Conservation (phyloP, 768 basidiomycete genomes). For the Infundibulicybe gibba region DNA sequence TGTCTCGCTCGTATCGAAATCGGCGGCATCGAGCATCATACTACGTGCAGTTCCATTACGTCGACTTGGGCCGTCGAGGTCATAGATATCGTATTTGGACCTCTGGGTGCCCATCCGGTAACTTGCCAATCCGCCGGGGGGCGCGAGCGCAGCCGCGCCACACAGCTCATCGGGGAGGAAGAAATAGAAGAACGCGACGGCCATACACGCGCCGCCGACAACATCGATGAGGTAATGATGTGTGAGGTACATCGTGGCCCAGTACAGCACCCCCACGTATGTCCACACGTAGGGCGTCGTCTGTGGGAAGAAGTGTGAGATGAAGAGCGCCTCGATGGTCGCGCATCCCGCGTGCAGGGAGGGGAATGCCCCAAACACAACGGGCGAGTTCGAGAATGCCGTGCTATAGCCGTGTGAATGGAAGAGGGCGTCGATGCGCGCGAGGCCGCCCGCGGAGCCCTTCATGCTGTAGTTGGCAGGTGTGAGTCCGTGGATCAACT, state of each 20-base stretch:
- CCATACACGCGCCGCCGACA: slow-evolving; percentile 88
- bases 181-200: slow-evolving; percentile 83
- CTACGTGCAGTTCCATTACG: slow-evolving; percentile 16
- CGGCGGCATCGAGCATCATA: slow-evolving; percentile 39
- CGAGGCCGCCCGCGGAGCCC: slow-evolving; percentile 91
- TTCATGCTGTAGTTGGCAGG: slow-evolving; percentile 91
- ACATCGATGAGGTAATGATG: slow-evolving; percentile 99
- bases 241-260: slow-evolving; percentile 98
- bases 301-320: slow-evolving; percentile 92
- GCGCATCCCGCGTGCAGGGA: slow-evolving; percentile 88
- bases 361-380: slow-evolving; percentile 97
- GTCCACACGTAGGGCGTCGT: slow-evolving; percentile 67
- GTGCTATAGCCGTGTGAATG: slow-evolving; percentile 71
- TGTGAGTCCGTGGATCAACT: slow-evolving; percentile 92
- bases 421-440: slow-evolving; percentile 88
- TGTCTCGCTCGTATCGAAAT: slow-evolving; percentile 52
- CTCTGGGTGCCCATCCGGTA: slow-evolving; percentile 22
- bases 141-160: slow-evolving; percentile 44
- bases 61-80: slow-evolving; percentile 58
- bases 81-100: slow-evolving; percentile 76
- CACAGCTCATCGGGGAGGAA: slow-evolving; percentile 82
- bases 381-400: slow-evolving; percentile 81
- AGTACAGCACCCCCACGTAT: slow-evolving; percentile 86
- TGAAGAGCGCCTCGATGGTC: slow-evolving; percentile 89
- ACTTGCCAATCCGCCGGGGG: slow-evolving; percentile 33